Base-by-base conservation (phyloP, 2,329 filamentous ascomycete species). In the Fusarium camptoceras region DNA sequence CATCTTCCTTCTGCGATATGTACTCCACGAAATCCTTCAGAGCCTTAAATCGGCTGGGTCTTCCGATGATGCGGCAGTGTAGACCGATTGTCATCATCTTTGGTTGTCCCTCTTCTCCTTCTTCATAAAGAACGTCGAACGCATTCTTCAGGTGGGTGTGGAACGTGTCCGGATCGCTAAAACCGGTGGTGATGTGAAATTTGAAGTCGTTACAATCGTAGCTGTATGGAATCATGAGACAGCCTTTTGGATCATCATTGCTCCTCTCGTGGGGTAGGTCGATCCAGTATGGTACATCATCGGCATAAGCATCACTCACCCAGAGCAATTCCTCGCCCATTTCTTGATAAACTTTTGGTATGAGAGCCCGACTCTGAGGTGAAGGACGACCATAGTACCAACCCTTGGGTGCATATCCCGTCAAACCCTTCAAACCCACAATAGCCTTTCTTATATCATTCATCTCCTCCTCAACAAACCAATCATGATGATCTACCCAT, bases 171-270 rank as follows among this genome's bases (percentile, higher is more conserved):
- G 59, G 34, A 14, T 43, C 57, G 3, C 28, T 43, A 9, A 63
- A 55, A 1, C 59, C 57, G 11, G 59, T 62, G 6, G 20, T 9
- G 1, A 46, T 50, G 4, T 62, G 34, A 2, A 63, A 62, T 11
- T 55, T 63, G 8, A 63, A 63, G 5, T 63, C 59, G 11, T 62
- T 62, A 10, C 59, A 62, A 16, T 62, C 57, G 22, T 62, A 63
- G 28, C 57, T 63, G 14, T 63, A 48, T 2, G 57, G 57, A 6
- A 63, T 50, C 59, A 63, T 63, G 0, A 63, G 55, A 47, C 56
- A 63, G 0, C 56, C 59, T 5, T 62, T 62, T 0, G 59, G 18
- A 3, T 55, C 24, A 2, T 22, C 14, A 4, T 63, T n/a, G 8
- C 47, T 22, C 22, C 47, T 22, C 22, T 62, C 56, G 1, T 18